A percentile compares a stretch with the other conserved stretches of the same genome.
These are phyloP conservation scores for Trapa bicornis DNA, from an alignment of 345 rosid species.

Conservation along the genomic window DNA sequence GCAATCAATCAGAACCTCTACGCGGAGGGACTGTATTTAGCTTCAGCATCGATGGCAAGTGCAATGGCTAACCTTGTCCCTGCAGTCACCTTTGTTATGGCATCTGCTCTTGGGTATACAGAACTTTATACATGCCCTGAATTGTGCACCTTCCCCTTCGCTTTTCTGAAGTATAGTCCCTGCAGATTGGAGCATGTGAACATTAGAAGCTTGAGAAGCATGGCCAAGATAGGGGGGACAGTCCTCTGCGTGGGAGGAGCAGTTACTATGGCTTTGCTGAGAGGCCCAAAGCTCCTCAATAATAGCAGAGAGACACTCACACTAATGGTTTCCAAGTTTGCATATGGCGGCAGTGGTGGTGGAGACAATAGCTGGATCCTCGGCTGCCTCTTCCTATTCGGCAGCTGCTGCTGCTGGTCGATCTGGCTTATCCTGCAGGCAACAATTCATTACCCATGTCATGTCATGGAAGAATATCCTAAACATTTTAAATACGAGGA, in stretches of 20 bases:
- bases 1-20: slow-evolving; percentile 27
- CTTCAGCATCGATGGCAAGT: slow-evolving; percentile 30
- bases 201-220: slow-evolving; percentile 34
- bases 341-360: slow-evolving; percentile 12
- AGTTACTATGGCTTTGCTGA: slow-evolving; percentile 45
- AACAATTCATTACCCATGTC: neutral
- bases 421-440: slow-evolving; percentile 72
- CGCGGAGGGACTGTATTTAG: slow-evolving; percentile 28
- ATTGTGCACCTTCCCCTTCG: too few species aligned
- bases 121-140: neutral
- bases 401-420: slow-evolving; percentile 58
- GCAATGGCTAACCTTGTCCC: slow-evolving; percentile 31
- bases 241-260: slow-evolving; percentile 52
- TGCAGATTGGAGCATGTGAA: slow-evolving; percentile 54
- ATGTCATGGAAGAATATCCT: too few species aligned
- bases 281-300: slow-evolving; percentile 63
- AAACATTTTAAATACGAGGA: too few species aligned
- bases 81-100: slow-evolving; percentile 31
- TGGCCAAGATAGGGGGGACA: slow-evolving; percentile 59
- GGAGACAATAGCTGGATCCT: slow-evolving; percentile 27
- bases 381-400: slow-evolving; percentile 50
- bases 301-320: slow-evolving; percentile 8
- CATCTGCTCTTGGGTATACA: slow-evolving; percentile 20
- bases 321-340: slow-evolving; percentile 12
- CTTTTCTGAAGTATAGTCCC: too few species aligned